Evolutionary conservation across 352 stramenopile genomes (phyloP).

Genomic region (Phytophthora sansomeana): DNA sequence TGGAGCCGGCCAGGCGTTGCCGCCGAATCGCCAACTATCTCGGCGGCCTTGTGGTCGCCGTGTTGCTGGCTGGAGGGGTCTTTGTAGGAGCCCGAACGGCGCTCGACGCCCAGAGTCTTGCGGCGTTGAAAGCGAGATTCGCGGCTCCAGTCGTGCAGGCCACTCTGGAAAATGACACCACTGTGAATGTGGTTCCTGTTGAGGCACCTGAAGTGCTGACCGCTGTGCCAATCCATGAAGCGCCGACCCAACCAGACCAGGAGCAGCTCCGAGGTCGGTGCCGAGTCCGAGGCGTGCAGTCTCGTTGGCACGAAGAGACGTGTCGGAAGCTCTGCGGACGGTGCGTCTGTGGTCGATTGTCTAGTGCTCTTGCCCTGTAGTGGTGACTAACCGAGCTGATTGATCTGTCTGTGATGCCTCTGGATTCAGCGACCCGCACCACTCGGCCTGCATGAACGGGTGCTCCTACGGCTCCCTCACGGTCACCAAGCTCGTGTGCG

Average conservation of each 20-base stretch:
- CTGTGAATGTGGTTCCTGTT: neutral
- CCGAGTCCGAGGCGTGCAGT: slow-evolving; percentile 69
- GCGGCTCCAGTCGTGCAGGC: neutral
- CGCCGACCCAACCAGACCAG: slow-evolving; percentile 14
- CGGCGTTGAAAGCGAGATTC: slow-evolving; percentile 29
- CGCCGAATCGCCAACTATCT: slow-evolving; percentile 45
- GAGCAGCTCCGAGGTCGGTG: slow-evolving; percentile 63
- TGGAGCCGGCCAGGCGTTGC: slow-evolving; percentile 61
- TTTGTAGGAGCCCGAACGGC: slow-evolving; percentile 26
- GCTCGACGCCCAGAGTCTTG: slow-evolving; percentile 21
- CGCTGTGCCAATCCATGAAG: neutral
- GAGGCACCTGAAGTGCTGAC: no score
- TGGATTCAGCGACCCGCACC: slow-evolving; percentile 53
- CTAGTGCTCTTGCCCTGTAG: neutral
- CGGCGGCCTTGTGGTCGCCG: slow-evolving; percentile 32
- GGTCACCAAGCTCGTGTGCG: slow-evolving; percentile 72
- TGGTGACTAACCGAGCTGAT: slow-evolving; percentile 2
- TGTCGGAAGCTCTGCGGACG: slow-evolving; percentile 68
- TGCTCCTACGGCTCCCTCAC: slow-evolving; percentile 81
- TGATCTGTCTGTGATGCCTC: slow-evolving; percentile 11
- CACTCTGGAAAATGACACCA: slow-evolving; percentile 19
- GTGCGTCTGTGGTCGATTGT: slow-evolving; percentile 19
- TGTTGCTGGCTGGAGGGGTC: slow-evolving; percentile 27
- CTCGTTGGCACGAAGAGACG: slow-evolving; percentile 77
- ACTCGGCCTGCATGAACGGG: slow-evolving; percentile 78